Percentiles rank a stretch among this genome's conserved stretches.
Conservation (phyloP, 2,329 filamentous ascomycete species). For the Aspergillus eucalypticola region DNA sequence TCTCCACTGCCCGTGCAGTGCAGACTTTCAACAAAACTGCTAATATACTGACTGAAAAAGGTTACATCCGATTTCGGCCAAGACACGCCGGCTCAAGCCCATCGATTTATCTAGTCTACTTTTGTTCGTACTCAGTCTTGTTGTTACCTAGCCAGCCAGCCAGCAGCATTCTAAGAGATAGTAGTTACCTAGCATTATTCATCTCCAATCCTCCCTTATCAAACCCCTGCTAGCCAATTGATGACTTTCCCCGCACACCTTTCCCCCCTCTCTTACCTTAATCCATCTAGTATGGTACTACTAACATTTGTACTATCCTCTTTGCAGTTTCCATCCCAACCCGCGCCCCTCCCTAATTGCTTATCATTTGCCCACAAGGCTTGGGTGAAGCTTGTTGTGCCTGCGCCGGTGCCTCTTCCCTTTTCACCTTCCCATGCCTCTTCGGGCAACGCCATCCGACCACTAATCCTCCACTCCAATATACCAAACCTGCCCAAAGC, state of each 20-base stretch:
- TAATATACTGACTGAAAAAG: background rate
- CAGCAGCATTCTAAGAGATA: background rate
- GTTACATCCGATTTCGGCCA: conserved; percentile 2
- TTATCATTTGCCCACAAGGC: conserved; percentile 9
- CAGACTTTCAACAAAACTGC: no score
- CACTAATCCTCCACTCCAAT: background rate
- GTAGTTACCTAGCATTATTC: background rate
- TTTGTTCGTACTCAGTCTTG: no score
- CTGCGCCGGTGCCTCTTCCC: background rate
- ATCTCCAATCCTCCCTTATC: background rate
- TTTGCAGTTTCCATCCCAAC: no score
- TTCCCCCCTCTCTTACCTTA: background rate
- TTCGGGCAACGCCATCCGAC: background rate
- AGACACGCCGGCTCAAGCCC: background rate
- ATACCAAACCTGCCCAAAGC: no score
- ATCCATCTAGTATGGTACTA: no score
- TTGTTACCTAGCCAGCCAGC: no score
- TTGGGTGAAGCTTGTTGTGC: conserved; percentile 11
- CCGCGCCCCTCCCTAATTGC: background rate
- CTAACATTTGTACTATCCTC: background rate
- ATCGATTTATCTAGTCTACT: no score
- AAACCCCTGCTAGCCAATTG: background rate
- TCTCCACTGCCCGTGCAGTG: background rate
- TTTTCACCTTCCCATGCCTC: background rate
- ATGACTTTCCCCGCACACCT: background rate